phyloP scores from a whole-genome alignment of 2,329 filamentous ascomycete species.

The Endothia cerciana region DNA sequence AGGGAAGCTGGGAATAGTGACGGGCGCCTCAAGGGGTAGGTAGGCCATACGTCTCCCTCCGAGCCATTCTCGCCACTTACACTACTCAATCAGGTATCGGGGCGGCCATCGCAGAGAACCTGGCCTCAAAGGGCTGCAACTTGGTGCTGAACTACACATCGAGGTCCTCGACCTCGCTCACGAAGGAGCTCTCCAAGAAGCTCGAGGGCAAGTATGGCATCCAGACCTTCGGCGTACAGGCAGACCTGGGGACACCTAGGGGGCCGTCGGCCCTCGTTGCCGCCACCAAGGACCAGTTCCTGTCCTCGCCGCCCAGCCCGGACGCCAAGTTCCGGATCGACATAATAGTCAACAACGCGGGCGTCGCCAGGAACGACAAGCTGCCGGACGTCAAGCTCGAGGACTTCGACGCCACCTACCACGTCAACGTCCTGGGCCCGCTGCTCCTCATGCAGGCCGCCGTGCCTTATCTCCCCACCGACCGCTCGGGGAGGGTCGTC shows the following conservation, averaged over 20 bases:
- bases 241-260: conserved; percentile 67
- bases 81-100: conserved; percentile 70
- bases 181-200: conserved; percentile 65
- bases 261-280: conserved; percentile 64
- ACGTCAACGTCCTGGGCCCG: conserved; percentile 81
- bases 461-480: conserved; percentile 68
- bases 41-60: conserved; percentile 38
- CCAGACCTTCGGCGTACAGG: conserved; percentile 66
- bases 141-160: conserved; percentile 73
- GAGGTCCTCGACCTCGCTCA: conserved; percentile 42
- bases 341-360: conserved; percentile 88
- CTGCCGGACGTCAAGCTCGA: conserved; percentile 64
- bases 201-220: conserved; percentile 63
- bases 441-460: conserved; percentile 77
- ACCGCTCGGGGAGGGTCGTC: conserved; percentile 63
- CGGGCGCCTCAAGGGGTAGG: conserved; percentile 73
- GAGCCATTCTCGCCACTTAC: conserved; percentile 20
- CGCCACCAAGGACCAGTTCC: conserved; percentile 62
- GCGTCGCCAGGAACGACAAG: conserved; percentile 67
- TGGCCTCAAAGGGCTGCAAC: conserved; percentile 72
- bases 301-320: conserved; percentile 44
- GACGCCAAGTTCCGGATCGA: conserved; percentile 68
- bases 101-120: conserved; percentile 63
- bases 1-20: conserved; percentile 32
- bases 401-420: conserved; percentile 74